Conservation (phyloP, 2,329 filamentous ascomycete species). For the Colletotrichum lentis region DNA sequence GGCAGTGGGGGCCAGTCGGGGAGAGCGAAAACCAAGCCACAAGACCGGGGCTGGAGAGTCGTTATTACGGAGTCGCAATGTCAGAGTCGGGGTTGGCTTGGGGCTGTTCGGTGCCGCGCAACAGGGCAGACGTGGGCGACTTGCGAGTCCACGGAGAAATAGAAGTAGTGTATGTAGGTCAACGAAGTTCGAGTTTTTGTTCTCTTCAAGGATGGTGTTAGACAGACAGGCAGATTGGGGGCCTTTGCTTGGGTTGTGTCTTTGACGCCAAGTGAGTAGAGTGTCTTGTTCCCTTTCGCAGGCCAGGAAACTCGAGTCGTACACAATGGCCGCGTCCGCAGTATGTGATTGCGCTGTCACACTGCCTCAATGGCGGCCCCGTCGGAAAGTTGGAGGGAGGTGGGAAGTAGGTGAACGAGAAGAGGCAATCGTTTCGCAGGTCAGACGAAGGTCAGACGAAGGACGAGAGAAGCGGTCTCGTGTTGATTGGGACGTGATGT, state of each 20-base stretch:
- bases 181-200: background rate
- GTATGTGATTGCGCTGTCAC: conserved; percentile 21
- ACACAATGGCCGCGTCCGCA: conserved; percentile 29
- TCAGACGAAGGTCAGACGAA: conserved; percentile 24
- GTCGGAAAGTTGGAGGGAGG: conserved; percentile 8
- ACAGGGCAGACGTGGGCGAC: background rate
- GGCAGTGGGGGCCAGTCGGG: conserved; percentile 11
- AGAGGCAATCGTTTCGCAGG: background rate
- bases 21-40: conserved; percentile 37
- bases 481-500: conserved; percentile 3
- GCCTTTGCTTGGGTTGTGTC: conserved; percentile 11
- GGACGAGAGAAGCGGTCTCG: conserved; percentile 6
- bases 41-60: conserved; percentile 34
- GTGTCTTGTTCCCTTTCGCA: background rate
- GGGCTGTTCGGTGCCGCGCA: conserved; percentile 21
- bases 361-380: conserved; percentile 1
- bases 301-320: conserved; percentile 18
- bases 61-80: conserved; percentile 28
- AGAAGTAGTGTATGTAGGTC: background rate
- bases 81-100: conserved; percentile 25
- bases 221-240: background rate
- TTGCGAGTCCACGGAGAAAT: background rate
- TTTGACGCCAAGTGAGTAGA: background rate
- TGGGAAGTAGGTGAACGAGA: background rate
- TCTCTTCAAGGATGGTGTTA: conserved; percentile 22